These are phyloP conservation scores for Starmerella apis DNA, from an alignment of 805 yeast species.

Conservation along the genomic window DNA sequence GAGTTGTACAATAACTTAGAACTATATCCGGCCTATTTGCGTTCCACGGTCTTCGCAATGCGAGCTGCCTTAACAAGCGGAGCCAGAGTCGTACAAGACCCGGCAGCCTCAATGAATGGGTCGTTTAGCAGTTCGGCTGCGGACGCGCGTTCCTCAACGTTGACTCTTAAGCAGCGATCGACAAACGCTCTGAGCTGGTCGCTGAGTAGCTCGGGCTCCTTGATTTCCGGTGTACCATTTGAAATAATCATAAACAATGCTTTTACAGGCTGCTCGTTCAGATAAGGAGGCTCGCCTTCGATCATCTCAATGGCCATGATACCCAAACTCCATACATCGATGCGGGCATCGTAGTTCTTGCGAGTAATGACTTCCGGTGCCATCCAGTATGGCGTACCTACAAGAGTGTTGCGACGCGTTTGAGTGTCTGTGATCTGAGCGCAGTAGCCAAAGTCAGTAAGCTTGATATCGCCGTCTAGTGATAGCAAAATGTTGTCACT, in stretches of 20 bases:
- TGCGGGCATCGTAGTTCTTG: constrained; percentile 92
- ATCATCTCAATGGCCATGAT: constrained; percentile 98
- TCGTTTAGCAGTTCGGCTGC: constrained; percentile 63
- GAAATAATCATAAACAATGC: constrained; percentile 92
- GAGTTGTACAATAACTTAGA: neutral
- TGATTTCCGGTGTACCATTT: constrained; percentile 89
- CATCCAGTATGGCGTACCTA: constrained; percentile 99
- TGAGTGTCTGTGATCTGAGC: constrained; percentile 80
- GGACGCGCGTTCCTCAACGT: constrained; percentile 67
- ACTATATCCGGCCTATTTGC: constrained; percentile 4
- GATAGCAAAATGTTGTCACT: constrained; percentile 84
- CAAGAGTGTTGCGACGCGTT: constrained; percentile 92
- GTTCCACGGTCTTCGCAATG: constrained; percentile 25
- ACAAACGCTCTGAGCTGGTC: constrained; percentile 57
- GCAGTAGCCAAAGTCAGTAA: constrained; percentile 94
- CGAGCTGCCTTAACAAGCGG: constrained; percentile 32
- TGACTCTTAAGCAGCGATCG: constrained; percentile 69
- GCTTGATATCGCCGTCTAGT: constrained; percentile 75
- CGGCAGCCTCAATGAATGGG: constrained; percentile 39
- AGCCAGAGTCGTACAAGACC: constrained; percentile 28
- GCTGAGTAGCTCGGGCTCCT: constrained; percentile 74
- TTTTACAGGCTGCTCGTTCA: constrained; percentile 89
- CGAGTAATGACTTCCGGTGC: constrained; percentile 97
- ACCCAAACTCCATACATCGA: constrained; percentile 96
- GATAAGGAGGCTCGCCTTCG: constrained; percentile 97